phyloP scores from a whole-genome alignment of 2,329 filamentous ascomycete genomes.

The Penicillium sp. region DNA sequence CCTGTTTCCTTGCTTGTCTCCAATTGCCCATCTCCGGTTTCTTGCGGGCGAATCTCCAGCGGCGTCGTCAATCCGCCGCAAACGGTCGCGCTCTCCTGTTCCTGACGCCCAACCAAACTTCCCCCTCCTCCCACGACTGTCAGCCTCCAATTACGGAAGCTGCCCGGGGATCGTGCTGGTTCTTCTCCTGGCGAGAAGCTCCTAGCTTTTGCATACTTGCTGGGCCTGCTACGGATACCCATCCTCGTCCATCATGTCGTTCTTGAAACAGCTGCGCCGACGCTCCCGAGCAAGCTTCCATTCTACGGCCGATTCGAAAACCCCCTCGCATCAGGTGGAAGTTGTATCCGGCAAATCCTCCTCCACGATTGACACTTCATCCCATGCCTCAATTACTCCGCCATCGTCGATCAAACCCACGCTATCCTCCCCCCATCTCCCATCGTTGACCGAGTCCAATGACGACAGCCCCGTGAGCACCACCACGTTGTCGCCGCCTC shows the following conservation, averaged over 20 bases:
- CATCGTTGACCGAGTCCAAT: slow-evolving; percentile 52
- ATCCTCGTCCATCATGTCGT: slow-evolving; percentile 49
- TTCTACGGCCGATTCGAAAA: slow-evolving; percentile 50
- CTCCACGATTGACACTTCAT: slow-evolving; percentile 61
- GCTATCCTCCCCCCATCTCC: slow-evolving; percentile 65
- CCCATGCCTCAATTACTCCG: slow-evolving; percentile 68
- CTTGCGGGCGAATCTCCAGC: slow-evolving; percentile 17
- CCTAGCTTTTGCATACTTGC: slow-evolving; percentile 6
- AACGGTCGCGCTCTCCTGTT: slow-evolving; percentile 34
- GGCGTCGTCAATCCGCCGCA: slow-evolving; percentile 33
- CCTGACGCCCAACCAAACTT: slow-evolving; percentile 10
- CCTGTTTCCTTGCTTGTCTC: slow-evolving; percentile 1
- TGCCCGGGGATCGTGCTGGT: slow-evolving; percentile 4
- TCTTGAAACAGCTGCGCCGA: slow-evolving; percentile 75
- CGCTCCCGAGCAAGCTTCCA: slow-evolving; percentile 75
- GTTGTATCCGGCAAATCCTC: slow-evolving; percentile 65
- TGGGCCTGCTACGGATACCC: not conserved
- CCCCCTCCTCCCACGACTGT: not conserved
- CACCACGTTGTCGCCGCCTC: slow-evolving; percentile 44
- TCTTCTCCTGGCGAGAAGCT: slow-evolving; percentile 16
- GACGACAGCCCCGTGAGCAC: slow-evolving; percentile 34
- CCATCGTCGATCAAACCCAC: slow-evolving; percentile 70
- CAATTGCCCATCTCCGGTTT: slow-evolving; percentile 6
- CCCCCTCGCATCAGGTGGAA: slow-evolving; percentile 52
- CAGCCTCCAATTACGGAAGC: slow-evolving; percentile 10